Evolutionary conservation across 2,329 filamentous ascomycete genomes (phyloP), one percentile per base, ranked within the genome.

Genomic region (Mollisiaceae sp.): DNA sequence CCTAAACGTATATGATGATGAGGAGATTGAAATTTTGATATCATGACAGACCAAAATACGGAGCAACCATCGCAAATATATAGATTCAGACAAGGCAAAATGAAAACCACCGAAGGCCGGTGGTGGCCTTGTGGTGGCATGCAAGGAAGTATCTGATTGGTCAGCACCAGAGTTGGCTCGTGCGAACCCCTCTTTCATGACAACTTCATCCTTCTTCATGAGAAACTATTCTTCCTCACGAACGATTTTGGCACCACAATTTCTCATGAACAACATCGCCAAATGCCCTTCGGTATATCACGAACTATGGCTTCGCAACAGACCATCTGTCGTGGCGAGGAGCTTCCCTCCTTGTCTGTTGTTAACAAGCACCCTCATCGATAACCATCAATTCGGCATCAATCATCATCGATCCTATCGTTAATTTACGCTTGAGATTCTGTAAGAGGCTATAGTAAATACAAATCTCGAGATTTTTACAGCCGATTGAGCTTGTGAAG

Each of bases 11-110:
- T 14, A 24, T 18, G 45, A 50, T 14, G 24, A 50, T 6, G 11
- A 20, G 15, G 43, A 47, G 2, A 20, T 20, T 22, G 43, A 47
- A n/a, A 4, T n/a, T 22, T 54, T 22, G n/a, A 54, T 24, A 54
- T 54, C 4, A 35, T 32, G 27, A 54, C n/a, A 27, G 24, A 32
- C 15, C 1, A 32, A 32, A 5, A 52, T 12, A 52, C 14, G 20
- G 47, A 52, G 22, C 9, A 52, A 8, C 24, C 27, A 5, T 5
- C 50, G 2, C 24, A 2, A 14, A 22, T 54, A 32, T 54, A 54
- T 32, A 54, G 24, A 54, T 11, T 27, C 50, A 27, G 24, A 54
- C 24, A 54, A 54, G 50, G 50, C 50, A 54, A 54, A 54, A 54
- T 32, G 22, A 27, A 54, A 54, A 54, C 50, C 50, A 54, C 24